Base-by-base conservation (phyloP, 768 basidiomycete genomes). In the Filobasidium floriforme region DNA sequence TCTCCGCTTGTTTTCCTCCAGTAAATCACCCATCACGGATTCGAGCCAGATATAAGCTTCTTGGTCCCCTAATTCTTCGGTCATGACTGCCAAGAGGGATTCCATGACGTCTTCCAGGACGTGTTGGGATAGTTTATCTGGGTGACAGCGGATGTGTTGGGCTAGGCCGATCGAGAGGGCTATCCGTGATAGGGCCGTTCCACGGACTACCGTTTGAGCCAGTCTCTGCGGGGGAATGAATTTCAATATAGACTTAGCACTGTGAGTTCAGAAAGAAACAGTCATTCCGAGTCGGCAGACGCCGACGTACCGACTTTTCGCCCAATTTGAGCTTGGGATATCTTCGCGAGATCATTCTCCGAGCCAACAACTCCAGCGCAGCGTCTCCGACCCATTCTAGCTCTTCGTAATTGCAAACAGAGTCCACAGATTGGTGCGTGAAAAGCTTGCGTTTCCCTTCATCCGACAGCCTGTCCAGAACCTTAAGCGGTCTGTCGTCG, bases 41-140 rank as follows among this genome's bases (percentile, higher is more conserved):
- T 57, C 54, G 4, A 57, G 15, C 54, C 54, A 57, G 22, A 26
- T 15, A 15, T 57, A 57, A 14, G 54, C 54, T 15, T 57, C 54
- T 57, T 32, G 15, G 26, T 57, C 54, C 15, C 54, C 54, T 14
- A 57, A 4, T 57, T 57, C 54, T 32, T 57, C 54, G 24, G 54
- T 57, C 54, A 57, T 57, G 22, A 57, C 54, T 1, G 54, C 54
- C 15, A 57, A n/a, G 2, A 57, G 26, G 54, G 54, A 57, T 57
- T 57, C 54, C 54, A 57, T 57, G 54, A 57, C 54, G 26, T 57
- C 54, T 57, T 57, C 54, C 19, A 57, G 54, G 15, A 57, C 54
- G 24, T 24, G 5, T 28, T 57, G 54, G 26, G 54, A 24, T 2
- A 57, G 29, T 14, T 26, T 15, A 14, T 57, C 54, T 15, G 54